Percentiles rank a stretch among this genome's conserved stretches.
Conservation (phyloP, 108 stramenopile genomes). For the Cyclotella cryptica region DNA sequence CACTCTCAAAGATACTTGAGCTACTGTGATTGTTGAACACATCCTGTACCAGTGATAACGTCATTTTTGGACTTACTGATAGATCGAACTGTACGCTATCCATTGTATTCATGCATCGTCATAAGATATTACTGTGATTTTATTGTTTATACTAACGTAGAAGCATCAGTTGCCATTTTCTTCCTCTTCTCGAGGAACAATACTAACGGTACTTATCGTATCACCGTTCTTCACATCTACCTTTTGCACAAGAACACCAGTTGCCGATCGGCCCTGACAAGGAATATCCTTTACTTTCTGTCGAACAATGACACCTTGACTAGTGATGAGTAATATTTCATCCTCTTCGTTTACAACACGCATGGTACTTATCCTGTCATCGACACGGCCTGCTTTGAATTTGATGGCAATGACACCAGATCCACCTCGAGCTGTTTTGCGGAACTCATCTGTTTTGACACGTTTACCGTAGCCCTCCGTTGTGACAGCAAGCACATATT, state of each 20-base stretch:
- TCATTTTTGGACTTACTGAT: too few relatives aligned
- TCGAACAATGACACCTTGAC: constrained; percentile 91
- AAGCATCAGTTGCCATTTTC: neutral
- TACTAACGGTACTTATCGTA: constrained; percentile 77
- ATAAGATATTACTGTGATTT: too few relatives aligned
- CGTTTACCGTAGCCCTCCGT: constrained; percentile 92
- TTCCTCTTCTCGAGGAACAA: constrained; percentile 64
- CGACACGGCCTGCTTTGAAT: constrained; percentile 71
- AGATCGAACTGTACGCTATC: too few relatives aligned
- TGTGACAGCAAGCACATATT: constrained; percentile 85
- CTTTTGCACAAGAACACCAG: constrained; percentile 92
- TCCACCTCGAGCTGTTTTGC: constrained; percentile 75
- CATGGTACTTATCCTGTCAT: constrained; percentile 79
- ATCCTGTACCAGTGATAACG: too few relatives aligned
- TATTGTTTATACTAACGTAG: too few relatives aligned
- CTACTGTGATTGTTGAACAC: too few relatives aligned
- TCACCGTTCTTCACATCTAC: constrained; percentile 75
- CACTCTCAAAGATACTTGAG: too few relatives aligned
- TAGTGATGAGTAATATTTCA: constrained; percentile 88
- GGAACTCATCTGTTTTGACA: constrained; percentile 78
- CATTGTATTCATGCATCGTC: too few relatives aligned
- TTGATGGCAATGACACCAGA: constrained; percentile 92
- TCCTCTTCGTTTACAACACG: constrained; percentile 87
- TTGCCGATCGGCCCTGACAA: constrained; percentile 82
- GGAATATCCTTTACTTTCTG: constrained; percentile 84